Percentiles rank a stretch among this genome's conserved stretches.
These are phyloP conservation scores for Piromyces sp. DNA, from an alignment of 192 early-diverging fungal species.

Conservation along the genomic window DNA sequence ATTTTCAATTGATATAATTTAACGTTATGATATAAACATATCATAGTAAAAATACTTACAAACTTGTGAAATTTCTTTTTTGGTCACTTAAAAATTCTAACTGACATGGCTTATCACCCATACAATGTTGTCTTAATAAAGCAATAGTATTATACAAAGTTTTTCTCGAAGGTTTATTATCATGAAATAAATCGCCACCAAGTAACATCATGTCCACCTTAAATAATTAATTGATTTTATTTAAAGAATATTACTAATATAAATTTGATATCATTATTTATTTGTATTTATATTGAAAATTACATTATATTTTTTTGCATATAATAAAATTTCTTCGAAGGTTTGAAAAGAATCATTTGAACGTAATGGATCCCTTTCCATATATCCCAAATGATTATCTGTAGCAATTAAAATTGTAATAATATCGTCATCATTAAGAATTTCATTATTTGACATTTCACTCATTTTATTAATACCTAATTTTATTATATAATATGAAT, in stretches of 20 bases:
- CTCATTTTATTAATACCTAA: background rate
- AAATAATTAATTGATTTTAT: too few relatives aligned
- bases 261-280: too few relatives aligned
- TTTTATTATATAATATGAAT: too few relatives aligned
- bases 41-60: conserved; percentile 6
- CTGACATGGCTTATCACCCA: conserved; percentile 46
- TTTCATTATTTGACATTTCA: background rate
- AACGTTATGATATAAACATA: background rate
- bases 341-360: conserved; percentile 66
- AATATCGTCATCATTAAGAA: background rate
- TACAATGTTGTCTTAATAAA: conserved; percentile 45
- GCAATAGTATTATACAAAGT: conserved; percentile 49
- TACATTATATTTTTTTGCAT: conserved; percentile 43
- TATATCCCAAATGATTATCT: conserved; percentile 85
- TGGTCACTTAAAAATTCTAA: conserved; percentile 67
- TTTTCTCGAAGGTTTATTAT: conserved; percentile 75
- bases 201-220: conserved; percentile 77
- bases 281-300: background rate
- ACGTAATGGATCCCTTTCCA: conserved; percentile 76
- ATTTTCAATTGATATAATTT: too few relatives aligned
- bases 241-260: too few relatives aligned
- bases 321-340: conserved; percentile 74
- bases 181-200: conserved; percentile 91
- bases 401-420: conserved; percentile 15
- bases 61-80: conserved; percentile 42